Evolutionary conservation across 768 basidiomycete species (phyloP), one percentile per base, ranked within the genome.

Genomic region (Rubroboletus satanas): DNA sequence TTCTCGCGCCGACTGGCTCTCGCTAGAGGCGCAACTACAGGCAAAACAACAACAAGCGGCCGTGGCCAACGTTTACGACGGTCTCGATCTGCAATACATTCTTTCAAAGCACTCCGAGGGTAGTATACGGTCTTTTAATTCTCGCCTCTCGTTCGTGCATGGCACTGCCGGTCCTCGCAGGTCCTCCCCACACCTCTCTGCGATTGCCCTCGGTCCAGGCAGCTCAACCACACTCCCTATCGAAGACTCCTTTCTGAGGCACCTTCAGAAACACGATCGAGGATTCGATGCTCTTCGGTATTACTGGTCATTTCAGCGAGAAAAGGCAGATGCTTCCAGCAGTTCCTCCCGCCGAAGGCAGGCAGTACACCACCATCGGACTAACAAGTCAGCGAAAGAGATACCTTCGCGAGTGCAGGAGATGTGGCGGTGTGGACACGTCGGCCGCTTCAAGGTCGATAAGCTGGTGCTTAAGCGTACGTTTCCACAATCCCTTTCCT

Each of bases 381-480:
- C 50, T 8, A 59, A 63, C n/a, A 63, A 64, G 35, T 33, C 43
- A 21, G 56, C 35, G 8, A 64, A 61, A 23, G 66, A 66, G 23
- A 53, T 60, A 28, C 37, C 60, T 35, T 60, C 70, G 3, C 60
- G 66, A 23, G 48, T 64, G 26, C 80, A 83, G 54, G 88, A 90
- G 61, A 72, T 83, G 54, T 91, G 88, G 89, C 72, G 75, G 46
- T 87, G 84, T 61, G 77, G 78, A 10, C 71, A 80, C 35, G 77
- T 84, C 37, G 88, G 88, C 12, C 73, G 78, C 51, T 88, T 84
- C 69, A 84, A 76, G 66, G 83, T 90, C 7, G 77, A 79, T 39
- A 75, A 65, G 72, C 73, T 66, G 60, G 64, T 62, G 26, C 63
- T 75, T 47, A 73, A 67, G 51, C 63, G 63, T 75, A 52, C 65